Percentiles rank a stretch among this genome's conserved stretches.
Conservation (phyloP, 2,329 filamentous ascomycete genomes). For the Cordyceps javanica region DNA sequence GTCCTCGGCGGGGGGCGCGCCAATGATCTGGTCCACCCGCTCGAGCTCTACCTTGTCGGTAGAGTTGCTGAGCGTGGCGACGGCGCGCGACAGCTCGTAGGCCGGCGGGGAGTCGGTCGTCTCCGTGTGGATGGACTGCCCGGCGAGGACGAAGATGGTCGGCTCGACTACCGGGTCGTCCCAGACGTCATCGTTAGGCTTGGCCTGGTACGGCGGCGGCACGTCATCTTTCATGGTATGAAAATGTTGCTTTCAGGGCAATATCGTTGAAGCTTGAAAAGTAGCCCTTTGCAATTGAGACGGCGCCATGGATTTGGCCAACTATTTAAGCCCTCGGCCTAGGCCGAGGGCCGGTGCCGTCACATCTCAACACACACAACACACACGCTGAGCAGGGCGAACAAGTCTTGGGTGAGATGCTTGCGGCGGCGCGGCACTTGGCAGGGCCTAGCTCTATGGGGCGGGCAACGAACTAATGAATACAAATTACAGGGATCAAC, state of each 20-base stretch:
- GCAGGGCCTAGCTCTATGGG: neutral
- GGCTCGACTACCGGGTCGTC: neutral
- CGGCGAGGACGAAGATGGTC: conserved; percentile 5
- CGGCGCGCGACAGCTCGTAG: neutral
- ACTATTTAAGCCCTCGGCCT: neutral
- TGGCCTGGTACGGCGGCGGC: neutral
- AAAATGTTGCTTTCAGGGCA: neutral
- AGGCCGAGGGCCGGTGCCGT: neutral
- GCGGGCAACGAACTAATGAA: neutral
- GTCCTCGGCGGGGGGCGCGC: neutral
- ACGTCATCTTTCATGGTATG: neutral
- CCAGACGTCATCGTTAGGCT: too few species aligned
- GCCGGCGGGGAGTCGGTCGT: neutral
- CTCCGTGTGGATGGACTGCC: neutral
- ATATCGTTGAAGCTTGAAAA: neutral
- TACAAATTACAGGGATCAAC: neutral
- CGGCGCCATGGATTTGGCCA: neutral
- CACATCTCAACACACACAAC: neutral
- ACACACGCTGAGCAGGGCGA: neutral
- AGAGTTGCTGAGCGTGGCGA: neutral
- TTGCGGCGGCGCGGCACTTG: too few species aligned
- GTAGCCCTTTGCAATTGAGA: neutral
- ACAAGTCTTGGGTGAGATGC: too few species aligned
- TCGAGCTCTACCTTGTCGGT: neutral
- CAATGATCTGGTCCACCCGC: neutral